phyloP scores from a whole-genome alignment of 2,329 filamentous ascomycete species.

The Ceratocystis ficicola region DNA sequence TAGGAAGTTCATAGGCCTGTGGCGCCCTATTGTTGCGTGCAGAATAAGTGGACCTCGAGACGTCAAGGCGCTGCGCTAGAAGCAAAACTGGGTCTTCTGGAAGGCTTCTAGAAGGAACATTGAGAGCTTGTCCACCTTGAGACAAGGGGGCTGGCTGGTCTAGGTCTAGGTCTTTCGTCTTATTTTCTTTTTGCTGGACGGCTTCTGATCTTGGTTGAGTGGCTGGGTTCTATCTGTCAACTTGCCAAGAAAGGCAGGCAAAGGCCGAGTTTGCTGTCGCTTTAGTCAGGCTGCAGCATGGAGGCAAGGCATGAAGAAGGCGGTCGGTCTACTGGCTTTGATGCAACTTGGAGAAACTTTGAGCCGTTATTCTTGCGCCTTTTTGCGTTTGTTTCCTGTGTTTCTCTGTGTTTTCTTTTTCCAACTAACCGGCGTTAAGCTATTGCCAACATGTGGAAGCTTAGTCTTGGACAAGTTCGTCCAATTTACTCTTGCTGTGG shows the following conservation, averaged over 20 bases:
- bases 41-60: background rate
- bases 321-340: too few relatives aligned
- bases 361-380: too few relatives aligned
- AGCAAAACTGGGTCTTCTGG: background rate
- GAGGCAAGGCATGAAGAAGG: too few relatives aligned
- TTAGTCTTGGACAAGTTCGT: background rate
- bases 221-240: background rate
- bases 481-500: background rate
- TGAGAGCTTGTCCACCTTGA: too few relatives aligned
- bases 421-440: too few relatives aligned
- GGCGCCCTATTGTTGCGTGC: constrained; percentile 1
- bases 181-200: background rate
- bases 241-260: background rate
- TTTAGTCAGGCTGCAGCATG: too few relatives aligned
- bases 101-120: background rate
- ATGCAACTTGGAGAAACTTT: too few relatives aligned
- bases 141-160: too few relatives aligned
- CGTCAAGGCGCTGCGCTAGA: background rate
- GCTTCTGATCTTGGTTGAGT: background rate
- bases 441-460: background rate
- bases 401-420: background rate
- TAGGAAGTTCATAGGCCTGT: background rate
- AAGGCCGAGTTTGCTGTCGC: background rate
- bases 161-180: background rate
- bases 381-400: background rate